Base-by-base conservation (phyloP, 1,284 basidiomycete species). In the Ustilago crameri region DNA sequence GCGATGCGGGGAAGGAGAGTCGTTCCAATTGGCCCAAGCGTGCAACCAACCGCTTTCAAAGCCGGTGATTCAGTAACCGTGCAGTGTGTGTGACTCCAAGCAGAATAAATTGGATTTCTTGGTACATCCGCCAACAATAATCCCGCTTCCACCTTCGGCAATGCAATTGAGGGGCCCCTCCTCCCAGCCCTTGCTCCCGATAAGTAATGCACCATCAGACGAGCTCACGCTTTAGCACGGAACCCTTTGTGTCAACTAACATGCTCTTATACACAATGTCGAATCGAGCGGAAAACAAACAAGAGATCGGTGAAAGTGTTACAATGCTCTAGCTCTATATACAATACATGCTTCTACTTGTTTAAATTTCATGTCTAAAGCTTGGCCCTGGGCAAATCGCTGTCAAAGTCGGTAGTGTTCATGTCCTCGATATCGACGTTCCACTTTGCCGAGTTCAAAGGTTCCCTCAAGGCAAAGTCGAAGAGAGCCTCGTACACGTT, bases 401-500 rank as follows among this genome's bases (percentile, higher is more conserved):
- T 60, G 45, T 73, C 73, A 41, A 78, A 66, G 43, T 78, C 76
- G 41, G 65, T 61, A 14, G 79, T 59, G 38, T 81, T 68, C 18
- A 72, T n/a, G 34, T 82, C 78, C 26, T 80, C 43, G 32, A 81
- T 51, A 44, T 83, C 70, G 65, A 83, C 82, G 56, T 84, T 83
- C 75, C 81, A 84, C 59, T 76, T 76, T 23, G 69, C 75, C 35
- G 74, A 74, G 50, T 73, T 80, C 34, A 78, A 43, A 0, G 75
- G 75, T 48, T 78, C 76, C 35, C 71, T 65, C 20, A 79, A 61
- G 24, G 80, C 71, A 57, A 79, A 78, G 42, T 80, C 77, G 55
- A 82, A 82, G n/a, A 82, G 57, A 2, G 75, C 68, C 58, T 76
- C 79, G 67, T 81, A 81, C 15, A 81, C 82, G 38, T 80, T 72